Base-by-base conservation (phyloP, 345 rosid genomes). In the Populus ilicifolia region DNA sequence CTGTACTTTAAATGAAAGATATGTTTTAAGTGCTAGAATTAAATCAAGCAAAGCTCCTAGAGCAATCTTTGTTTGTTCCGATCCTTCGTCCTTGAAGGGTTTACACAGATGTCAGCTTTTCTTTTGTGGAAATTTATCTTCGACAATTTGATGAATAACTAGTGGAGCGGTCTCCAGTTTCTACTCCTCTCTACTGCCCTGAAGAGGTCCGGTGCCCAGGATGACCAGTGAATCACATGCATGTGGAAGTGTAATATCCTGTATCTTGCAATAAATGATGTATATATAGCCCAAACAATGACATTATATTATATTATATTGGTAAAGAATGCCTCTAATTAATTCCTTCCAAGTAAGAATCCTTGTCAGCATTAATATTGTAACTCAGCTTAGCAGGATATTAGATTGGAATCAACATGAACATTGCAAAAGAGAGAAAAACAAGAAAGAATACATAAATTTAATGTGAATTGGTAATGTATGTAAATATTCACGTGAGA, bases 341-440 rank as follows among this genome's bases (percentile, higher is more conserved):
- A 68, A 50, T 68, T 77, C 72, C 64, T 68, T 30, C 27, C 27
- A 65, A 36, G 8, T 38, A 76, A 52, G 71, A 62, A 36, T 23
- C 52, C 29, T 76, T 80, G 48, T 79, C 79, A 71, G 70, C 67
- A 35, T 25, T 54, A 23, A 72, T 29, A 52, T 41, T 38, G 35
- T 35, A 61, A 38, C n/a, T 38, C 66, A 62, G 35, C 67, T 77
- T 68, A 69, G 71, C 64, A 75, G 66, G 59, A 67, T 35, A 35
- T 38, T 69, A 30, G 12, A 43, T 25, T 27, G 72, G 73, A 4
- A 33, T 4, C 4, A 33, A 33, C 5, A 33, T 4, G 36, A 33
- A 33, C 4, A 33, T 33, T 33, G 36, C 5, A 33, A 33, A 33
- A 33, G 35, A 33, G 5, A 33, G 5, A 33, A 2, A 33, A 33